A percentile compares a stretch with the other conserved stretches of the same genome.
phyloP scores from a whole-genome alignment of 805 yeast genomes.

The Yarrowia sp. region DNA sequence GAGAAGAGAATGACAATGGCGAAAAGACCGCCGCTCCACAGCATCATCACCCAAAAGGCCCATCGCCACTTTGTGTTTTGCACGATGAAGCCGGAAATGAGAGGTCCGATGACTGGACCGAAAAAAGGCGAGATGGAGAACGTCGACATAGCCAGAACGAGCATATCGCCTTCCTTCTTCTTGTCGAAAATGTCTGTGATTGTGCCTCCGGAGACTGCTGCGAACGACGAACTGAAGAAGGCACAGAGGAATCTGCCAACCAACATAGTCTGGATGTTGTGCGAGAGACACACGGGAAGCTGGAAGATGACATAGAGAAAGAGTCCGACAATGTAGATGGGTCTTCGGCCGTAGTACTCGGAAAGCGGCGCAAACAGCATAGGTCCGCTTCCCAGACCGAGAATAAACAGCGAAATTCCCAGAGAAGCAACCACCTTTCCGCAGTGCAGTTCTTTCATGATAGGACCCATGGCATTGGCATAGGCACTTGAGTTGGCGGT shows the following conservation, averaged over 20 bases:
- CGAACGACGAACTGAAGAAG: conserved; percentile 72
- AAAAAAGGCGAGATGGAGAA: conserved; percentile 76
- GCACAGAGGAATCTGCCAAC: conserved; percentile 75
- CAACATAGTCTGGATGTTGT: conserved; percentile 39
- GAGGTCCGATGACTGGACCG: conserved; percentile 76
- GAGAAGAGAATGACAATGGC: conserved; percentile 47
- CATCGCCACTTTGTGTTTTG: conserved; percentile 32
- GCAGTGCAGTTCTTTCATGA: conserved; percentile 46
- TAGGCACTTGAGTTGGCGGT: conserved; percentile 1
- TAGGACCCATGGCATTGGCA: conserved; percentile 28
- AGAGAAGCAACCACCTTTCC: conserved; percentile 46
- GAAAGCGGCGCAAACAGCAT: conserved; percentile 68
- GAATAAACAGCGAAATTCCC: conserved; percentile 52
- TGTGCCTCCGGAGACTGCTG: conserved; percentile 84
- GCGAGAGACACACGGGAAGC: conserved; percentile 48
- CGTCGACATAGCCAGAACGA: conserved; percentile 61
- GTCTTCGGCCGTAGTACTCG: conserved; percentile 66
- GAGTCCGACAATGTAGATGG: conserved; percentile 56
- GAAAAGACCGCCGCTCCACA: conserved; percentile 58
- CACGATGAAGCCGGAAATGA: conserved; percentile 41
- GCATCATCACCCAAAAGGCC: conserved; percentile 72
- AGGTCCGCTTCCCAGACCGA: conserved; percentile 65
- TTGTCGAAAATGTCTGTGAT: conserved; percentile 73
- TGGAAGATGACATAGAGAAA: conserved; percentile 49
- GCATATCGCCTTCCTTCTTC: conserved; percentile 50